phyloP scores from a whole-genome alignment of 2,329 filamentous ascomycete species.

The Acephala macrosclerotiorum region DNA sequence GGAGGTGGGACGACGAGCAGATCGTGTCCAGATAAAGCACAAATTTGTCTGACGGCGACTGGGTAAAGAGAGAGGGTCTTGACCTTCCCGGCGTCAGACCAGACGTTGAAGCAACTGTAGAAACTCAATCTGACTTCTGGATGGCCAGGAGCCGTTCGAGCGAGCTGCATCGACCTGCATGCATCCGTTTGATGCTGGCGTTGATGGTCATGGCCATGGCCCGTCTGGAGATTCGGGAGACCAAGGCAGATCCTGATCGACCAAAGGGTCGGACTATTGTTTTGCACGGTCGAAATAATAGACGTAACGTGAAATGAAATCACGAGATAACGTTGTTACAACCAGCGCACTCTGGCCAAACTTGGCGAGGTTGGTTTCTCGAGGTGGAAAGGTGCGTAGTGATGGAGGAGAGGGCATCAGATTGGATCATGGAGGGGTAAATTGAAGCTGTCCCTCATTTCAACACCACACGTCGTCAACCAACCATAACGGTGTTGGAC shows the following conservation, averaged over 20 bases:
- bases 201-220: neutral
- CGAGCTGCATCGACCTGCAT: constrained; percentile 24
- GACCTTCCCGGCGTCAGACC: neutral
- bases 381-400: neutral
- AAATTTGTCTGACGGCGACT: neutral
- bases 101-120: neutral
- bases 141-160: constrained; percentile 22
- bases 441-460: constrained; percentile 6
- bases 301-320: too few species aligned
- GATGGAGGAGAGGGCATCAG: neutral
- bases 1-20: constrained; percentile 7
- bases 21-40: constrained; percentile 6
- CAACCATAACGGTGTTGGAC: constrained; percentile 12
- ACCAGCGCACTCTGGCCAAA: neutral
- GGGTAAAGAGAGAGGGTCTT: neutral
- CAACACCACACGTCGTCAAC: constrained; percentile 4
- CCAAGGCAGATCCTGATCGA: constrained; percentile 32
- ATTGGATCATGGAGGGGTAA: constrained; percentile 12
- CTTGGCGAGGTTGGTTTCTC: neutral
- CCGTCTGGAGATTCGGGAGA: constrained; percentile 21
- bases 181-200: constrained; percentile 22
- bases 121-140: constrained; percentile 14
- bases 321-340: neutral
- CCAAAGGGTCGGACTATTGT: constrained; percentile 29
- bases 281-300: constrained; percentile 14